Percentiles rank a stretch among this genome's conserved stretches.
phyloP scores from a whole-genome alignment of 352 stramenopile species.

The Globisporangium uncinulatum region DNA sequence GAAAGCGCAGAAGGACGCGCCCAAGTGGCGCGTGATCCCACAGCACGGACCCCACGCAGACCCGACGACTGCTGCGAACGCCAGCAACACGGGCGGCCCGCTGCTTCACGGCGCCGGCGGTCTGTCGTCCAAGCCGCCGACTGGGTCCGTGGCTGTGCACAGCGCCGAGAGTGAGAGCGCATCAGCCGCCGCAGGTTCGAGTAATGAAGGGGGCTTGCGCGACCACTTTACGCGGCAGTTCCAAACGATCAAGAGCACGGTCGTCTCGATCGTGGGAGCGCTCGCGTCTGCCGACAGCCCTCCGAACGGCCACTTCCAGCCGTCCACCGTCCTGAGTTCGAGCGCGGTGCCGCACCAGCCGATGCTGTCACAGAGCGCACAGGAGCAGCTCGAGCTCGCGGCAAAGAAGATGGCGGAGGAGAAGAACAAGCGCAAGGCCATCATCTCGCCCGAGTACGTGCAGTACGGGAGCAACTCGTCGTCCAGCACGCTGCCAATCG shows the following conservation, averaged over 20 bases:
- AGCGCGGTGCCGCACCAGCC: background rate
- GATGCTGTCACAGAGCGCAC: conserved; percentile 18
- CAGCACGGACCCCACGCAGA: conserved; percentile 69
- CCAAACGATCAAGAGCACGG: conserved; percentile 44
- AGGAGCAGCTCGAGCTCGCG: conserved; percentile 40
- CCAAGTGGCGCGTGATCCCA: conserved; percentile 76
- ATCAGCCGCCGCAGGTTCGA: background rate
- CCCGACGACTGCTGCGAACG: conserved; percentile 4
- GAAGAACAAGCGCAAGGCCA: conserved; percentile 77
- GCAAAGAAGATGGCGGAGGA: conserved; percentile 48
- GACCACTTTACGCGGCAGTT: conserved; percentile 36
- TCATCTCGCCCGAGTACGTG: conserved; percentile 80
- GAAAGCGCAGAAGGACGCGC: conserved; percentile 46
- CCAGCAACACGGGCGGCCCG: background rate
- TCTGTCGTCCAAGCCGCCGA: conserved; percentile 20
- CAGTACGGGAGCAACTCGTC: conserved; percentile 41
- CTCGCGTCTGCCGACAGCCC: conserved; percentile 12
- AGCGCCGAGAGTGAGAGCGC: conserved; percentile 3
- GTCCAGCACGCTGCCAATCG: background rate
- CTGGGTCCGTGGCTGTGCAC: conserved; percentile 7
- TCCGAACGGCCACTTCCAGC: conserved; percentile 2
- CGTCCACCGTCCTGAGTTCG: background rate
- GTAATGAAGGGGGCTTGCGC: conserved; percentile 18
- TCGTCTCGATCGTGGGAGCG: conserved; percentile 36
- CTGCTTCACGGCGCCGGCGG: background rate